Base-by-base conservation (phyloP, 495 filamentous ascomycete genomes). In the Ramalina intermedia region DNA sequence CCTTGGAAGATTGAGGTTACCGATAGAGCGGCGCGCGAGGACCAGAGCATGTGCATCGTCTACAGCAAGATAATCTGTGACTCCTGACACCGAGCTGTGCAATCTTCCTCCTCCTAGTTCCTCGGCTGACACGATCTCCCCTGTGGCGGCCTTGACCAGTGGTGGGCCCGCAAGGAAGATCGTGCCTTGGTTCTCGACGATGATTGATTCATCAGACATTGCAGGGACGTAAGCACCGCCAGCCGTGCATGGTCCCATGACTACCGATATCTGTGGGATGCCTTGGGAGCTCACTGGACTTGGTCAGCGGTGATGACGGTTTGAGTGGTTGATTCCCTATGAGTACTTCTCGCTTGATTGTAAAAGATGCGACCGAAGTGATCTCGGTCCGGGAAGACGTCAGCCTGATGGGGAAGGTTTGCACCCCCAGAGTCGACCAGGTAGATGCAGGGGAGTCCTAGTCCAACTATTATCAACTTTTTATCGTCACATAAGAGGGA, bases 331-430 rank as follows among this genome's bases (percentile, higher is more conserved):
- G 40, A 21, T 37, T 11, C 17, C 2, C 1, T 16, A 9, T 14
- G 1, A 16, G 3, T n/a, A 21, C 61, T 96, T 54, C 87, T 73
- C n/a, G 91, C 93, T 65, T 98, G 91, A 68, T 98, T 96, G 70
- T 83, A 98, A 73, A 98, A 98, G 55, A 96, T 95, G 48, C 93
- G 83, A 27, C 91, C 91, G 58, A 98, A 96, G 61, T 96, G 90
- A 13, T 96, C 87, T 35, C 79, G 73, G 60, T 98, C 91, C 1
- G 91, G 91, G 68, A 98, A 98, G 50, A 96, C 91, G 62, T 94
- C 88, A 3, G 90, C 83, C 64, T 98, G 91, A 56, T 96, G 83
- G 4, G 91, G 93, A 3, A 98, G 77, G 61, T 98, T 98, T 21
- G 88, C 91, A 56, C 91, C 91, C 41, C 91, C 91, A 0, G 88